Percentiles rank a stretch among this genome's conserved stretches.
phyloP scores from a whole-genome alignment of 2,329 filamentous ascomycete species.

The Thielaviopsis ethacetica region DNA sequence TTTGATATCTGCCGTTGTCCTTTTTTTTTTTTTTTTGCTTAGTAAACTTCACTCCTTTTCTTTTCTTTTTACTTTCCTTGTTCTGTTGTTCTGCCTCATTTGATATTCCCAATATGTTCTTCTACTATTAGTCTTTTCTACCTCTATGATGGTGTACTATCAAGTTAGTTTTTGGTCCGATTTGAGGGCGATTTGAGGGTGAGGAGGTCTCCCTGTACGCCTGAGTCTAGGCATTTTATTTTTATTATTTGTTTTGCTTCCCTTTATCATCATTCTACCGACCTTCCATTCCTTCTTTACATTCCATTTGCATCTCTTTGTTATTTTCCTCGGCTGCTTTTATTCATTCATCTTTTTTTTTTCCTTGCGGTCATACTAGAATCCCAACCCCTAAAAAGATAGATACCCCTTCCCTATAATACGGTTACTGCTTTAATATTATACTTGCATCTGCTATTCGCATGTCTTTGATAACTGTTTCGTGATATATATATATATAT shows the following conservation, averaged over 20 bases:
- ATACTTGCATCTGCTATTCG: too few relatives aligned
- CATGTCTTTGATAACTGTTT: too few relatives aligned
- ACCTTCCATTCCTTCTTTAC: background rate
- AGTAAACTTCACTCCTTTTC: background rate
- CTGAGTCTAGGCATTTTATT: background rate
- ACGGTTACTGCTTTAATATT: too few relatives aligned
- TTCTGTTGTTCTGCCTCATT: background rate
- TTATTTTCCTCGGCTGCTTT: background rate
- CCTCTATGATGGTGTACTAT: background rate
- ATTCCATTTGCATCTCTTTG: background rate
- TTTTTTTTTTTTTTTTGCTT: background rate
- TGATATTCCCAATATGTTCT: background rate
- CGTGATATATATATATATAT: too few relatives aligned
- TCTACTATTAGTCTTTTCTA: too few relatives aligned
- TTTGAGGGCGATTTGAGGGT: background rate
- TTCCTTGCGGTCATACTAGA: background rate
- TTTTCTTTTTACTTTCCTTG: background rate
- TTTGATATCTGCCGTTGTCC: background rate
- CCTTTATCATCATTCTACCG: background rate
- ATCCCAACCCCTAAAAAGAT: too few relatives aligned
- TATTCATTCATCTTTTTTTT: background rate
- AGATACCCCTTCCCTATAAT: too few relatives aligned
- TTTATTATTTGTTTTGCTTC: background rate
- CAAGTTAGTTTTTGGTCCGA: background rate
- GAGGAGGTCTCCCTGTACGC: too few relatives aligned